Evolutionary conservation across 257 asterid species (phyloP).

Genomic region (Nyctanthes arbortristis): DNA sequence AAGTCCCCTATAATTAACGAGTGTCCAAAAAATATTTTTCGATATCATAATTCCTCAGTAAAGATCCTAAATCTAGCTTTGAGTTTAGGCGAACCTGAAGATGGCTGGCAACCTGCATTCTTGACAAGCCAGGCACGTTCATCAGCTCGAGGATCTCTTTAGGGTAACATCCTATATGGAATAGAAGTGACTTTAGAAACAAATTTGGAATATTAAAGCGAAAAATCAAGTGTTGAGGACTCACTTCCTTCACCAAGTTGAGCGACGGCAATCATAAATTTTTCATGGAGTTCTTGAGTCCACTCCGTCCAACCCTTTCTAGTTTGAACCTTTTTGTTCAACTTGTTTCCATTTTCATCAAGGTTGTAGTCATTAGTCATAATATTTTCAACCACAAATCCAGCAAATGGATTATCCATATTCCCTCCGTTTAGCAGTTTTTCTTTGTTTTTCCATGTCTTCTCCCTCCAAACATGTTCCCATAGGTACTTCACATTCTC

Average conservation of each 20-base stretch:
- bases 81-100: neutral
- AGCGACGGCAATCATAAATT: neutral
- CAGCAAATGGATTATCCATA: neutral
- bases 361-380: neutral
- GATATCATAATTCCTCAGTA: no score
- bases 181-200: neutral
- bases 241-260: slow-evolving; percentile 1
- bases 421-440: neutral
- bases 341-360: neutral
- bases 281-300: neutral
- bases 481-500: neutral
- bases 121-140: slow-evolving; percentile 1
- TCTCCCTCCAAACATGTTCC: slow-evolving; percentile 1
- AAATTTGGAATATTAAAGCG: no score
- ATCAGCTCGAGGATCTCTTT: neutral
- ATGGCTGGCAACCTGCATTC: slow-evolving; percentile 6
- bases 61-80: neutral
- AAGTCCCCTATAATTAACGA: no score
- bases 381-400: neutral
- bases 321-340: neutral
- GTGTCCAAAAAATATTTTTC: neutral
- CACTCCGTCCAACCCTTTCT: neutral
- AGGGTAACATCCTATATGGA: neutral
- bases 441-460: neutral
- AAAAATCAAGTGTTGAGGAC: neutral